Base-by-base conservation (phyloP, 2,329 filamentous ascomycete genomes). In the Sporothrix brunneoviolacea region DNA sequence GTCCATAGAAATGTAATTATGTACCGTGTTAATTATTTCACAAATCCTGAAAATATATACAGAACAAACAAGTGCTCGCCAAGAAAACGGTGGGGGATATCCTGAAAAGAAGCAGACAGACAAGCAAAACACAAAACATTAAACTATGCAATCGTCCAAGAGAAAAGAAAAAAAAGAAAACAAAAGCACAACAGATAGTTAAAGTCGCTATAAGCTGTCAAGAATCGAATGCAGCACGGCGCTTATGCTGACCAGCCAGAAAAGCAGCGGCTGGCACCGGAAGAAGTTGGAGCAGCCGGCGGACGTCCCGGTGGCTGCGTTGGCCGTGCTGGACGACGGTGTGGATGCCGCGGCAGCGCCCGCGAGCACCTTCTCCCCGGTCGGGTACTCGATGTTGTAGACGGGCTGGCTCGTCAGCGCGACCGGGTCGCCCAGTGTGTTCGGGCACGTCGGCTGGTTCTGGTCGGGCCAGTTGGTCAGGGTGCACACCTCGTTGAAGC, bases 381-480 rank as follows among this genome's bases (percentile, higher is more conserved):
- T 70, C 1, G 68, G 69, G 51, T 77, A 77, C 21, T 62, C 58
- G 37, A 77, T 70, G 54, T 77, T 74, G 47, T 66, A 73, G 5
- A 77, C 74, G 0, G 71, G 68, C 1, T 64, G 54, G 4, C 59
- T 58, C 15, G 65, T 66, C 42, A 77, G 60, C 4, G 45, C 28
- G 2, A 60, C 59, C 2, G 63, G 61, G 9, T 63, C 48, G 36
- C 74, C 74, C 12, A 76, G 64, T 4, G 60, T 63, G 58, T 73
- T 66, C 0, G 64, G 54, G 57, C 74, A 77, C 2, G 60, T 61
- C 1, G 73, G 63, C 61, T 76, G 73, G 58, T 76, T 76, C 44
- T 62, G 60, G 12, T 53, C 56, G 0, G 68, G 68, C 62, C 68
- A 71, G 48, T 74, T 65, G 43, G 72, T 65, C 22, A 76, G 60